Evolutionary conservation across 2,329 filamentous ascomycete species (phyloP), one percentile per base, ranked within the genome.

Genomic region (Helminthosporium solani): DNA sequence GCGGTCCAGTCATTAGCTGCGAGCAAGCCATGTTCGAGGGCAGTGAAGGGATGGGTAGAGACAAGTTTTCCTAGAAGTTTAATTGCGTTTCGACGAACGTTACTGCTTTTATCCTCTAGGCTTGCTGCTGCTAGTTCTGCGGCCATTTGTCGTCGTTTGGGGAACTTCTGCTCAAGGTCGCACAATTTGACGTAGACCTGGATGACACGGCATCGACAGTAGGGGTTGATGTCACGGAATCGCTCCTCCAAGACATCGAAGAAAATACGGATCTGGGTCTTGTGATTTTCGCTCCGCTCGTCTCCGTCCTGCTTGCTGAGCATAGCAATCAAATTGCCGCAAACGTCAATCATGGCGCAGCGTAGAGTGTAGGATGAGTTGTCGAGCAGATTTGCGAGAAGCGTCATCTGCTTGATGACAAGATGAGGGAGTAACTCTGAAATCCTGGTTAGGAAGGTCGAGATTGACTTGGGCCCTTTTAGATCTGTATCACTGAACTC

Each of bases 401-500:
- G 83, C 2, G 90, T 95, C 84, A 99, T 96, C 68, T 99, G 92
- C 73, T 96, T 96, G 63, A 96, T 96, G 44, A 99, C 91, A 19
- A 96, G 75, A 50, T 91, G 83, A 3, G 95, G 94, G 2, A 88
- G 87, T 49, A 99, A 78, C 67, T 97, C 94, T 0, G 94, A 97
- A 21, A 99, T 80, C 66, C 92, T 95, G 46, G 91, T 82, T 58
- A 99, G 87, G 64, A 99, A 99, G 1, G 88, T 82, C 12, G 94
- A 97, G 7, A 97, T 90, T 0, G 92, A 97, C 70, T 97, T 99
- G 11, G 95, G 94, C 0, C 94, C 94, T 66, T 87, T 90, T 1
- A 88, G 90, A 69, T 99, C 95, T 63, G 95, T 99, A 52, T 87
- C 92, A 71, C 95, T 96, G 75, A 97, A 99, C 66, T 97, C 92